A percentile compares a stretch with the other conserved stretches of the same genome.
Evolutionary conservation across 371 early-diverging fungal genomes (phyloP).

Genomic region (Zopfochytrium polystomum): DNA sequence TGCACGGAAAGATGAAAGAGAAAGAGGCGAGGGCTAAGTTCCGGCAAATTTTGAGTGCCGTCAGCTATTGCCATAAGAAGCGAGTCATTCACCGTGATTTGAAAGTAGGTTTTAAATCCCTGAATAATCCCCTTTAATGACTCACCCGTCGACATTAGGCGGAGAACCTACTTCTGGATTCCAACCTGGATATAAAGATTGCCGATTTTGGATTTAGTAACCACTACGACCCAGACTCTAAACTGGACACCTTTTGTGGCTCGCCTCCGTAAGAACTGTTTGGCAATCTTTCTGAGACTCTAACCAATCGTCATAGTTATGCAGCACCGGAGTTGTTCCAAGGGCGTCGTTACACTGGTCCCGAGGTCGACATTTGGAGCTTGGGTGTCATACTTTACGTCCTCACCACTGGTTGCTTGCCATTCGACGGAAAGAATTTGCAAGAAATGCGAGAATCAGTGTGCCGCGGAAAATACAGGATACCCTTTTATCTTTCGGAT

Average conservation of each 20-base stretch:
- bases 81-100: constrained; percentile 72
- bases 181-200: constrained; percentile 60
- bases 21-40: constrained; percentile 65
- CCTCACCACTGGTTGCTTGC: constrained; percentile 82
- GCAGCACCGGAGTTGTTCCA: constrained; percentile 74
- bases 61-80: constrained; percentile 67
- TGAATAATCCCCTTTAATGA: neutral
- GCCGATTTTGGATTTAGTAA: constrained; percentile 76
- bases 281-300: neutral
- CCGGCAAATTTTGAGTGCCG: constrained; percentile 64
- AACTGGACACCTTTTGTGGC: constrained; percentile 71
- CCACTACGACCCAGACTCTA: constrained; percentile 62
- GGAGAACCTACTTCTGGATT: constrained; percentile 60
- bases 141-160: constrained; percentile 45
- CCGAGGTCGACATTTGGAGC: constrained; percentile 69
- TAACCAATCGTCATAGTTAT: constrained; percentile 43
- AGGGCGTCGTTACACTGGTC: constrained; percentile 64
- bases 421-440: constrained; percentile 75
- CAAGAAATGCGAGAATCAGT: constrained; percentile 64
- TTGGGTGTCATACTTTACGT: constrained; percentile 87
- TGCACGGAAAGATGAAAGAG: constrained; percentile 63
- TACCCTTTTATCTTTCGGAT: constrained; percentile 60
- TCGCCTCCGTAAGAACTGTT: constrained; percentile 49
- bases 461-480: constrained; percentile 59
- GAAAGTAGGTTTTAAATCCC: constrained; percentile 49